A percentile compares a stretch with the other conserved stretches of the same genome.
Conservation (phyloP, 805 yeast species). For the Myxozyma neotropica region DNA sequence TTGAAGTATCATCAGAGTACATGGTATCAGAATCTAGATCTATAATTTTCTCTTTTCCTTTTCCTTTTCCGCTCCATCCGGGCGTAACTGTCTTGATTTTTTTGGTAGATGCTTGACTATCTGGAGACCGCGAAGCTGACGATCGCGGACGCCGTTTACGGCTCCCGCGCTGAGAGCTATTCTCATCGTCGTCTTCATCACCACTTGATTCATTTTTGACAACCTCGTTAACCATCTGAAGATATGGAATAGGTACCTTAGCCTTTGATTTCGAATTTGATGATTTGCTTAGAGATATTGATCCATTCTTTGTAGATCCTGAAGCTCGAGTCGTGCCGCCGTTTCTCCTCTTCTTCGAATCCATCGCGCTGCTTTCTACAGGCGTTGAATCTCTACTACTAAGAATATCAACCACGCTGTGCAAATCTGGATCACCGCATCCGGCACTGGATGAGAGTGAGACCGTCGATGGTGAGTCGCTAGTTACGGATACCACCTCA, state of each 20-base stretch:
- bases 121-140: neutral
- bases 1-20: neutral
- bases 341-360: neutral
- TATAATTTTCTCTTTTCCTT: conserved; percentile 15
- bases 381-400: neutral
- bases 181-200: neutral
- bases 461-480: conserved; percentile 23
- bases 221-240: conserved; percentile 30
- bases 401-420: neutral
- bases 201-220: neutral
- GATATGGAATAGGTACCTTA: conserved; percentile 20
- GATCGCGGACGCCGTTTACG: neutral
- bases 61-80: conserved; percentile 11
- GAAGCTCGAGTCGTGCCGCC: neutral
- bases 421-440: neutral
- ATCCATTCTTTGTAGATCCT: neutral
- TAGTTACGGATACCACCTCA: conserved; percentile 19
- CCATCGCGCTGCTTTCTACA: neutral
- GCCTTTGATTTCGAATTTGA: neutral
- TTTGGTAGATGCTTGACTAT: neutral
- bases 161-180: neutral
- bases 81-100: neutral
- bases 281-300: neutral
- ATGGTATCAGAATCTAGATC: conserved; percentile 12
- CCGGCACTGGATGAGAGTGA: conserved; percentile 17